Percentiles rank a stretch among this genome's conserved stretches.
These are phyloP conservation scores for Grosmannia serpens DNA, from an alignment of 2,329 filamentous ascomycete genomes.

Conservation along the genomic window DNA sequence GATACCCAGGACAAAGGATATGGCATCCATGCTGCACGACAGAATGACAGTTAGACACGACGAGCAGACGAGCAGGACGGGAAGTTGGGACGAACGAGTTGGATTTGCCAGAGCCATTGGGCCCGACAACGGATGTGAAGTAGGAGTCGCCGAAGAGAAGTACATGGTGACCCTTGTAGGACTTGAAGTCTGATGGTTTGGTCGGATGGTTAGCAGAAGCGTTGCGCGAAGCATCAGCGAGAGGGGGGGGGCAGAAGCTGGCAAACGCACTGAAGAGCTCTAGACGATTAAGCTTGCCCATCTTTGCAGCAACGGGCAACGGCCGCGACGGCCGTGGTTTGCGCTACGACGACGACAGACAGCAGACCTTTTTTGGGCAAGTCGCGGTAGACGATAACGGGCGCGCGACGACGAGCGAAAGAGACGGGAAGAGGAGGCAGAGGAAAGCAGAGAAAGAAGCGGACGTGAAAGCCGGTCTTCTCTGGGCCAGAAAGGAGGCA, in stretches of 20 bases:
- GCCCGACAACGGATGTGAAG: slow-evolving; percentile 97
- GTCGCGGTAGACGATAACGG: background rate
- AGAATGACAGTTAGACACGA: background rate
- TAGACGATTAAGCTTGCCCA: slow-evolving; percentile 93
- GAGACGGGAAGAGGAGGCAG: background rate
- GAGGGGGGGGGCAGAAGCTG: background rate
- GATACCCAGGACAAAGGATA: slow-evolving; percentile 96
- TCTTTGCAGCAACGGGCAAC: slow-evolving; percentile 24
- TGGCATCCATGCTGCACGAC: slow-evolving; percentile 78
- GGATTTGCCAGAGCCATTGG: slow-evolving; percentile 98
- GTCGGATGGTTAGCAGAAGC: background rate
- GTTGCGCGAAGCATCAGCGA: background rate
- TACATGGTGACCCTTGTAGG: slow-evolving; percentile 92
- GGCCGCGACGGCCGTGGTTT: slow-evolving; percentile 2
- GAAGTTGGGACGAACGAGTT: slow-evolving; percentile 59
- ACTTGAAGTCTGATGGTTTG: slow-evolving; percentile 80
- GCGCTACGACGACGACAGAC: background rate
- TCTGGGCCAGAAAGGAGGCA: background rate
- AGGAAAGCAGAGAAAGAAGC: background rate
- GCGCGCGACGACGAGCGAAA: background rate
- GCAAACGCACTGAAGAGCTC: slow-evolving; percentile 73
- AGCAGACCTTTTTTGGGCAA: background rate
- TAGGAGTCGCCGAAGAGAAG: slow-evolving; percentile 95
- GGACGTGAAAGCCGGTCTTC: background rate
- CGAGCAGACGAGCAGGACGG: background rate